These are phyloP conservation scores for Candida berthetii DNA, from an alignment of 805 yeast species.

Conservation along the genomic window DNA sequence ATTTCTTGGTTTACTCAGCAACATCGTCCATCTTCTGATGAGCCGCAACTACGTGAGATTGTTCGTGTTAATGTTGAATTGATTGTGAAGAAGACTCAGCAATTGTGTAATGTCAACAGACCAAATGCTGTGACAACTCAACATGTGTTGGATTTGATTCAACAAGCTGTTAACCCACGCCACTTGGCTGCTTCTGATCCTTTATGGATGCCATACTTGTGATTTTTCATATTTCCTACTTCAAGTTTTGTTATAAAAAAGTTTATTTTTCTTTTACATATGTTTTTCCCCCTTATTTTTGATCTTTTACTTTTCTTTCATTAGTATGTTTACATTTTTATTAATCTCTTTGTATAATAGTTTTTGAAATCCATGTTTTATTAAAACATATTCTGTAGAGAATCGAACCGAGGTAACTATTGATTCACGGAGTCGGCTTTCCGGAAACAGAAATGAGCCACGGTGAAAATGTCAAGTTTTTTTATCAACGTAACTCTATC, in stretches of 20 bases:
- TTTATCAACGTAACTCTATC: no score
- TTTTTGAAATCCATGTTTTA: no score
- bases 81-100: slow-evolving; percentile 70
- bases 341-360: no score
- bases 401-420: background rate
- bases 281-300: background rate
- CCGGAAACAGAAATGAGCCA: background rate
- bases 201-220: slow-evolving; percentile 90
- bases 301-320: background rate
- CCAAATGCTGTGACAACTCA: slow-evolving; percentile 71
- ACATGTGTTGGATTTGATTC: slow-evolving; percentile 80
- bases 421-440: no score
- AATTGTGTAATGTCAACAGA: slow-evolving; percentile 59
- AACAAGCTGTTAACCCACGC: slow-evolving; percentile 93
- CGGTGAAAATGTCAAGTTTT: no score
- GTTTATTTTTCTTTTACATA: background rate
- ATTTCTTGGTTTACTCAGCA: slow-evolving; percentile 90
- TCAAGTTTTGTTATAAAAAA: background rate
- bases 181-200: slow-evolving; percentile 88
- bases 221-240: slow-evolving; percentile 2
- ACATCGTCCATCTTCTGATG: slow-evolving; percentile 79
- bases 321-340: background rate
- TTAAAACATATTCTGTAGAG: background rate
- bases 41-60: slow-evolving; percentile 77
- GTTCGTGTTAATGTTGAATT: slow-evolving; percentile 85